phyloP scores from a whole-genome alignment of 164 flowering plant genomes.

The Kalanchoe fedtschenkoi region DNA sequence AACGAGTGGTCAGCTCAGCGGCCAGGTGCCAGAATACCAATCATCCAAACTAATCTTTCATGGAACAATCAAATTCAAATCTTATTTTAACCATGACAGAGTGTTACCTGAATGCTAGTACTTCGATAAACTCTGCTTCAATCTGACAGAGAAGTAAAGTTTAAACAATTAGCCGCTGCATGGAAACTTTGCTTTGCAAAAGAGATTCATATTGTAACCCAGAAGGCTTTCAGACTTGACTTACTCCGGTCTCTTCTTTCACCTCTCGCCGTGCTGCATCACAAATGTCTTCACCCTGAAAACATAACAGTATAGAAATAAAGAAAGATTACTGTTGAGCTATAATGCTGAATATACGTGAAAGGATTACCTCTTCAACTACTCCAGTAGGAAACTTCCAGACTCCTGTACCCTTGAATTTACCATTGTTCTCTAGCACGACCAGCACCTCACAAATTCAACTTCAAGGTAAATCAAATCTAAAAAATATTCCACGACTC shows the following conservation, averaged over 20 bases:
- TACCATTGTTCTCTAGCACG: constrained; percentile 36
- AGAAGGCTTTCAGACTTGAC: constrained; percentile 2
- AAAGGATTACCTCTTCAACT: constrained; percentile 28
- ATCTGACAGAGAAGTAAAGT: constrained; percentile 19
- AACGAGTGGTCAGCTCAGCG: no score
- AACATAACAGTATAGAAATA: background rate
- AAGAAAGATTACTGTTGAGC: background rate
- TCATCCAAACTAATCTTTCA: background rate
- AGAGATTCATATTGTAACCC: background rate
- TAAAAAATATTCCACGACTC: background rate
- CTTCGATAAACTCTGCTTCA: constrained; percentile 40
- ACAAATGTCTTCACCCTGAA: constrained; percentile 49
- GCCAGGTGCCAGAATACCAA: background rate
- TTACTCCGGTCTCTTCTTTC: constrained; percentile 56
- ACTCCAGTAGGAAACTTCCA: constrained; percentile 52
- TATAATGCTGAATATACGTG: background rate
- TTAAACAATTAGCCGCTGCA: background rate
- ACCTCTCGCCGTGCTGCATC: constrained; percentile 39
- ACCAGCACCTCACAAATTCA: constrained; percentile 22
- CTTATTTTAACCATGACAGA: background rate
- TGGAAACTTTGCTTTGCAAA: background rate
- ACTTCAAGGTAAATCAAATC: constrained; percentile 1
- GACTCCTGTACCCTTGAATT: constrained; percentile 22
- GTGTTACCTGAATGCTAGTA: constrained; percentile 45
- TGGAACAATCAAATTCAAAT: background rate